These are phyloP conservation scores for Apophysomyces trapeziformis DNA, from an alignment of 371 early-diverging fungal genomes.

Conservation along the genomic window DNA sequence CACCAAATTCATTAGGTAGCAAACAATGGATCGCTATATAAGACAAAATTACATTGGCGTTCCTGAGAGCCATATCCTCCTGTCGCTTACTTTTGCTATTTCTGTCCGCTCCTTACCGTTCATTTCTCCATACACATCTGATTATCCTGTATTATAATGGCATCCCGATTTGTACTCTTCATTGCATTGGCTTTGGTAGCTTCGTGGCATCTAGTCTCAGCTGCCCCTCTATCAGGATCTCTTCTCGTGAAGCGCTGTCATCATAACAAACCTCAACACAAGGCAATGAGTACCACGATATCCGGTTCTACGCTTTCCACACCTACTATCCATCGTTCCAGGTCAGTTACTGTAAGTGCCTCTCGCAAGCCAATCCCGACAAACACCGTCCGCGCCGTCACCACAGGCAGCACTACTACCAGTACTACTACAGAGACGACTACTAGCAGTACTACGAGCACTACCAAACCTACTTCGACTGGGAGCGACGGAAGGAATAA, in stretches of 20 bases:
- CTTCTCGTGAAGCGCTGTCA: slow-evolving; percentile 14
- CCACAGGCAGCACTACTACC: no score
- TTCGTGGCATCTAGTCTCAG: slow-evolving; percentile 16
- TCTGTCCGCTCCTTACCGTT: slow-evolving; percentile 15
- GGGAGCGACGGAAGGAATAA: no score
- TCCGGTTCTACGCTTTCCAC: background rate
- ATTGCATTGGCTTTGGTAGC: slow-evolving; percentile 23
- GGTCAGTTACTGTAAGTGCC: slow-evolving; percentile 1
- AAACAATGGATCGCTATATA: slow-evolving; percentile 3
- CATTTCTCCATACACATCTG: slow-evolving; percentile 2
- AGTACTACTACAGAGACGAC: no score
- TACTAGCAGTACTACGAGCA: no score
- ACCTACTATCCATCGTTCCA: background rate
- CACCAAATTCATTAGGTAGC: slow-evolving; percentile 1
- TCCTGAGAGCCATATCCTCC: background rate
- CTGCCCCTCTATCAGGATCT: slow-evolving; percentile 25
- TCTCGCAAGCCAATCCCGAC: no score
- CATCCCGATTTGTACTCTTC: slow-evolving; percentile 16
- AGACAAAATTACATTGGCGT: background rate
- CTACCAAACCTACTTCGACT: no score
- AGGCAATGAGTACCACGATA: background rate
- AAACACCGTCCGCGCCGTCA: no score
- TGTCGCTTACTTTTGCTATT: background rate
- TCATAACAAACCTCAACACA: background rate
- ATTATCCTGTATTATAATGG: background rate